Conservation (phyloP, 1,139 yeast species). For the Yamadazyma mexicana region DNA sequence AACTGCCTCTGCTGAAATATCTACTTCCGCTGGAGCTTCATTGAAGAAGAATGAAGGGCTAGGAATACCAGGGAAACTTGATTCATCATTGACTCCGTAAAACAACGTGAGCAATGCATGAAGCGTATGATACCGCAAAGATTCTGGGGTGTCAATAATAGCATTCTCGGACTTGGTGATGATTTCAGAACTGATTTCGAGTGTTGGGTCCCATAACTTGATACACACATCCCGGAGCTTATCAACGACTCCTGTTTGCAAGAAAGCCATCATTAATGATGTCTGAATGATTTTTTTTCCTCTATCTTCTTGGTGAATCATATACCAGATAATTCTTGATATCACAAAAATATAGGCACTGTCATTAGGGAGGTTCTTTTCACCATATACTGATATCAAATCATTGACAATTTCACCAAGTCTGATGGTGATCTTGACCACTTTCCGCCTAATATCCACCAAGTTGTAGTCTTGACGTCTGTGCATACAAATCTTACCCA, state of each 20-base stretch:
- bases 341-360: conserved; percentile 31
- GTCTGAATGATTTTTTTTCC: conserved; percentile 38
- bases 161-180: not conserved
- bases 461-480: conserved; percentile 43
- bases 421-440: conserved; percentile 40
- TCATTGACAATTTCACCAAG: conserved; percentile 32
- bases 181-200: not conserved
- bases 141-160: not conserved
- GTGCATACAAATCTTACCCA: conserved; percentile 44
- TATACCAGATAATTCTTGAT: conserved; percentile 28
- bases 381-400: conserved; percentile 24
- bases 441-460: conserved; percentile 34
- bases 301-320: conserved; percentile 30
- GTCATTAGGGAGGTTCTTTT: conserved; percentile 16
- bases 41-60: conserved; percentile 27
- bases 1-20: conserved; percentile 30
- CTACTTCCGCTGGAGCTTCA: conserved; percentile 12
- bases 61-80: conserved; percentile 24
- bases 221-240: conserved; percentile 7
- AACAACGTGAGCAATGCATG: conserved; percentile 23
- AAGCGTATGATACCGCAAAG: conserved; percentile 1
- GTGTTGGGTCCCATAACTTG: conserved; percentile 1
- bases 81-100: conserved; percentile 35
- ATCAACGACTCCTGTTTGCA: conserved; percentile 47
- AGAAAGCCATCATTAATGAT: conserved; percentile 45